Base-by-base conservation (phyloP, 768 basidiomycete genomes). In the Mycena rosella region DNA sequence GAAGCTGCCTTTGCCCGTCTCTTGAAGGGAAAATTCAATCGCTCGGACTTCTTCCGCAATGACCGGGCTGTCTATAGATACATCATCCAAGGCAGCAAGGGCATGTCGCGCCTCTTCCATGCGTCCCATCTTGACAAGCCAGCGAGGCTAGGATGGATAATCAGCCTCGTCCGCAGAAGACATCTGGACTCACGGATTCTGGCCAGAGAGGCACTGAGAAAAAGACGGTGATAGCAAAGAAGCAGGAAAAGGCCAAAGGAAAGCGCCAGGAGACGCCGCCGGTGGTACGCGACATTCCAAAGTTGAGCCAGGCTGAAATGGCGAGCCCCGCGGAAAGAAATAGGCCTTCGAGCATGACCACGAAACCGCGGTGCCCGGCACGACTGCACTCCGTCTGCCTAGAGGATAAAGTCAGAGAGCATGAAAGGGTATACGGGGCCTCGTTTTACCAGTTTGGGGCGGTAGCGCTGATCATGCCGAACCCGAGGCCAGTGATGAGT, bases 401-500 rank as follows among this genome's bases (percentile, higher is more conserved):
- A 57, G 65, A 15, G 69, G 34, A 32, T 14, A 54, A 34, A 11
- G 6, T 11, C 32, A 6, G 5, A 34, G 11, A 6, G 32, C 6
- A 34, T 11, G 32, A 34, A 34, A 5, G 11, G 11, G 11, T 34
- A 34, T 34, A 34, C 32, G 32, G 32, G 11, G 11, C 32, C 17
- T 20, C 11, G 27, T 29, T 54, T 34, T 34, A 11, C 32, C 32
- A 34, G 32, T 34, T 34, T 11, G 32, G 32, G 32, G 32, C 32
- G 11, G 32, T 71, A 17, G 70, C 66, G 48, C 70, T 71, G 30
- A 71, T 65, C 11, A 44, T 54, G 17, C 66, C 70, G 34, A 71
- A 65, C 10, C 90, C 89, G n/a, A 90, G 70, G 18, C 90, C 89
- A 4, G 88, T 89, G 48, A 89, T 71, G 60, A 87, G 81, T 13